Percentiles rank a stretch among this genome's conserved stretches.
Evolutionary conservation across 1,139 yeast species (phyloP).

Genomic region (Hanseniaspora gamundiae): DNA sequence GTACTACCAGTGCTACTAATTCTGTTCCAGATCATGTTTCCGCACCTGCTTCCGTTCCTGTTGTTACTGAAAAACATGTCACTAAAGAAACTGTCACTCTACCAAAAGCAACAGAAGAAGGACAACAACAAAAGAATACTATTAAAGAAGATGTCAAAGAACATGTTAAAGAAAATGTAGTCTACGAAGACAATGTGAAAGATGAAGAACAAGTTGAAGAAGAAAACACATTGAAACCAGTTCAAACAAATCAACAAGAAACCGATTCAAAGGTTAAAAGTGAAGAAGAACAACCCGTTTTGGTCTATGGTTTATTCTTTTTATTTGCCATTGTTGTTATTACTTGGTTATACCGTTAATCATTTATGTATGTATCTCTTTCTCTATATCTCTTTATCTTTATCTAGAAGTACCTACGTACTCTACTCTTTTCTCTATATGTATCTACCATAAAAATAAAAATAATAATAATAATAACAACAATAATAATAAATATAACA

Average conservation of each 20-base stretch:
- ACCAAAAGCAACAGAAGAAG: no score
- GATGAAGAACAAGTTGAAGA: conserved; percentile 9
- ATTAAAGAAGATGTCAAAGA: conserved; percentile 8
- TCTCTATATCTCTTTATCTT: not conserved
- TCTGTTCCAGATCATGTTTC: no score
- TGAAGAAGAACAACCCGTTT: conserved; percentile 4
- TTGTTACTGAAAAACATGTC: no score
- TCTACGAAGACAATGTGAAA: conserved; percentile 5
- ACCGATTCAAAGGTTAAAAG: conserved; percentile 9
- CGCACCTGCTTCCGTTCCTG: no score
- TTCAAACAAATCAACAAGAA: conserved; percentile 2
- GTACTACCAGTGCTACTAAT: no score
- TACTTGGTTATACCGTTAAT: conserved; percentile 42
- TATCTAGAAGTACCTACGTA: no score
- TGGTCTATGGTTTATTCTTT: conserved; percentile 31
- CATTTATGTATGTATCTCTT: conserved; percentile 1
- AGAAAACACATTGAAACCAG: conserved; percentile 12
- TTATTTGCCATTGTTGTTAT: conserved; percentile 39
- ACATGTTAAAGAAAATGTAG: conserved; percentile 4
- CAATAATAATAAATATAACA: no score
- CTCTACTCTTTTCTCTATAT: no score
- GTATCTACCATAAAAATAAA: no score
- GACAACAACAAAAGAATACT: no score
- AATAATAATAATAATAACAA: no score
- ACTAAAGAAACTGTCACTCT: no score